Conservation (phyloP, 2,329 filamentous ascomycete genomes). For the Epichloe amarillans region DNA sequence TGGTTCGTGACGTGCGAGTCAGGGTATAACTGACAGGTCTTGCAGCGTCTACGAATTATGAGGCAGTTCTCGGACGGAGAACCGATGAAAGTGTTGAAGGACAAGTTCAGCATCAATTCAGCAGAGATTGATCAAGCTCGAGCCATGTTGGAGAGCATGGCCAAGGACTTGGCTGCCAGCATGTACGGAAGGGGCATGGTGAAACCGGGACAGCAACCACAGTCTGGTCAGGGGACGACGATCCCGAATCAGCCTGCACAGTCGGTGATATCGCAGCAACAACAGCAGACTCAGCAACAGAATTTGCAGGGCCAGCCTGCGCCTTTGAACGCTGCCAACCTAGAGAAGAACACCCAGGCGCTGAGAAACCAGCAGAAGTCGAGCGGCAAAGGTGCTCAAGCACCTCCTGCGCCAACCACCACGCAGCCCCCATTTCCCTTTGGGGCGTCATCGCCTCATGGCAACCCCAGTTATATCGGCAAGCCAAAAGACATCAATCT, state of each 20-base stretch:
- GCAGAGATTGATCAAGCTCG: constrained; percentile 37
- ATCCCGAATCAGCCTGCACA: constrained; percentile 14
- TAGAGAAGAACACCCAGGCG: constrained; percentile 38
- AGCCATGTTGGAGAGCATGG: constrained; percentile 37
- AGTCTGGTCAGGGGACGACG: constrained; percentile 14
- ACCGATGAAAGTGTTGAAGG: constrained; percentile 29
- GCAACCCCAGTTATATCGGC: constrained; percentile 41
- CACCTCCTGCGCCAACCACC: constrained; percentile 44
- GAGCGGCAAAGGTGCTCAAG: constrained; percentile 31
- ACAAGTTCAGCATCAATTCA: constrained; percentile 36
- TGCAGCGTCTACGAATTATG: constrained; percentile 37
- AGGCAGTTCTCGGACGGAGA: constrained; percentile 41
- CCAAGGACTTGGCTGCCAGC: constrained; percentile 29
- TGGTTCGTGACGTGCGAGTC: background rate
- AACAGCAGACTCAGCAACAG: constrained; percentile 12
- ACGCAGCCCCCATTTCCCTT: constrained; percentile 44
- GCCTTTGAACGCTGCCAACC: constrained; percentile 32
- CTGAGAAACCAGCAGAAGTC: constrained; percentile 26
- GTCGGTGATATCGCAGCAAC: constrained; percentile 7
- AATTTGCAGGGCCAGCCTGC: constrained; percentile 12
- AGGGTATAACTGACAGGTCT: background rate
- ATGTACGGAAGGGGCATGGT: constrained; percentile 15
- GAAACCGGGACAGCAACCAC: constrained; percentile 11
- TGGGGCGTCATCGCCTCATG: constrained; percentile 43
- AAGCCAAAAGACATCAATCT: constrained; percentile 41